Base-by-base conservation (phyloP, 768 basidiomycete genomes). In the Pisolithus tinctorius region DNA sequence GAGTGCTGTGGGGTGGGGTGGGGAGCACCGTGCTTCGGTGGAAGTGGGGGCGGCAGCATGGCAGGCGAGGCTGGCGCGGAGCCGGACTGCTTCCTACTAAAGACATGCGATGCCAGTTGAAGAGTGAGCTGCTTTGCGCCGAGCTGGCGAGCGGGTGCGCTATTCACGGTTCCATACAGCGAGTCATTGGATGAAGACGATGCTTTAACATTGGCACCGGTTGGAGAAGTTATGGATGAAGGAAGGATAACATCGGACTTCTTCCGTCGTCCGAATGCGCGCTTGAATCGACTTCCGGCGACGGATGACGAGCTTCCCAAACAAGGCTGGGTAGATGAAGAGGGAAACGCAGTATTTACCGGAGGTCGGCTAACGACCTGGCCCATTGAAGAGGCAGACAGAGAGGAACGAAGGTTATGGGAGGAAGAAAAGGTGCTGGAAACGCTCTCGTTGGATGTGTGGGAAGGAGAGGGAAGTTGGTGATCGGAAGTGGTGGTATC, bases 81-180 rank as follows among this genome's bases (percentile, higher is more conserved):
- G 44, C 52, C 56, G 51, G 54, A 39, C 34, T 55, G 61, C 61
- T 66, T 74, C 62, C 61, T 70, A 49, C 68, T 68, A 59, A 80
- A 74, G 38, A 75, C 74, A 55, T 76, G 74, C 49, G 76, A 70
- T n/a, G 78, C 73, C 45, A 77, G 64, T 51, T 73, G 67, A 20
- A 70, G 66, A 45, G 74, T 67, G 51, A 72, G 63, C 51, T 69
- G 69, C 57, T 62, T 62, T 55, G 63, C 64, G 48, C 58, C 68
- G 8, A 52, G 61, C 53, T 56, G 68, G 53, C 63, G 63, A 43
- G 50, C 27, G 4, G 55, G 49, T 45, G 50, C 39, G 36, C 50
- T 47, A 36, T 45, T 48, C 29, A 54, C 14, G 29, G 60, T 47
- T 26, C 47, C 58, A 36, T 46, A 53, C 11, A 48, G 26, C 14